Base-by-base conservation (phyloP, 768 basidiomycete genomes). In the Russula ochroleuca region DNA sequence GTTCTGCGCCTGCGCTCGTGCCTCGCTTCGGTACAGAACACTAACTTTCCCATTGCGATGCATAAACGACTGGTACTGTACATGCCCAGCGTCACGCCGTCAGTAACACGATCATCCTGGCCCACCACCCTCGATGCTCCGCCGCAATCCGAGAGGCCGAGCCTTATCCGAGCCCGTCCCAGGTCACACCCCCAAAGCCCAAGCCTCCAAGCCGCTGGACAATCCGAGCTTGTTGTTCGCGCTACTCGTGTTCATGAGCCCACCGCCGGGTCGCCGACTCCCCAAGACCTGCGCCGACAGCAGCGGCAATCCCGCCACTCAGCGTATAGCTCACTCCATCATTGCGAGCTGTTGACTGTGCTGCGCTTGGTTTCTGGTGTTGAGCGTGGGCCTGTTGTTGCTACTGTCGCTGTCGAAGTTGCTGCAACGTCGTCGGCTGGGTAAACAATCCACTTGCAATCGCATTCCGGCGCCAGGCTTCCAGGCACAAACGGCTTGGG, bases 401-500 rank as follows among this genome's bases (percentile, higher is more conserved):
- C 17, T 57, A 50, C 25, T 56, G 65, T 13, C 35, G 55, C 15
- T 53, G 66, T 21, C 52, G 47, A 8, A 55, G 49, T 41, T 63
- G 52, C 5, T 62, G 50, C 6, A 43, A 58, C 19, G 64, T 9
- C 35, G 48, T 7, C 5, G n/a, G 57, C 28, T 28, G 28, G 28
- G 28, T 28, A 19, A 66, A 31, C 10, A 67, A 48, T 7, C 64
- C 64, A 25, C 60, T 66, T 35, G 63, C 45, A 5, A 66, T 58
- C 19, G 59, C 25, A 35, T 66, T 67, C 28, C 2, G 28, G 28
- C 35, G 67, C 67, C 35, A 62, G 60, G 5, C 64, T 61, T n/a
- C 64, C 64, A 7, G 67, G 67, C 4, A 67, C 50, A 53, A 65
- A 67, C 0, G 67, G 67, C 25, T 66, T 67, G 37, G 66, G 55